Percentiles rank a stretch among this genome's conserved stretches.
These are phyloP conservation scores for Peronospora farinosa DNA, from an alignment of 352 stramenopile species.

Conservation along the genomic window DNA sequence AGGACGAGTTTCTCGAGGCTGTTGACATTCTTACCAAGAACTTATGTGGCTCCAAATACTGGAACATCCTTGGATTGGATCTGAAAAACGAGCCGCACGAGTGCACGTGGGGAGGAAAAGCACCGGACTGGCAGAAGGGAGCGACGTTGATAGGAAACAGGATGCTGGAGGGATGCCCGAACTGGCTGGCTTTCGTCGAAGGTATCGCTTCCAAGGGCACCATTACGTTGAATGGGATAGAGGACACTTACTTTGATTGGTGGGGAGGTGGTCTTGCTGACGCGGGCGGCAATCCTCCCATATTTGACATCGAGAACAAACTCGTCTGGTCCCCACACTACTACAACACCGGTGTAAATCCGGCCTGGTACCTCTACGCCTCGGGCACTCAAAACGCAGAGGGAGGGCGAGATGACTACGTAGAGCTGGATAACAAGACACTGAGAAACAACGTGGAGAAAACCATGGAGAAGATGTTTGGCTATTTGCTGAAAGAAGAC, in stretches of 20 bases:
- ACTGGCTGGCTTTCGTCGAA: constrained; percentile 67
- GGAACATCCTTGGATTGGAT: constrained; percentile 61
- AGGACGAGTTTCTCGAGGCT: constrained; percentile 49
- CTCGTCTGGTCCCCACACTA: constrained; percentile 67
- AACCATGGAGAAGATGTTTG: constrained; percentile 64
- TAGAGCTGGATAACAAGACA: constrained; percentile 42
- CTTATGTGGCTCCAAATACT: constrained; percentile 47
- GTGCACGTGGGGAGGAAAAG: constrained; percentile 38
- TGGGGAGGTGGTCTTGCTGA: constrained; percentile 53
- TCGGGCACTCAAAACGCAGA: constrained; percentile 23
- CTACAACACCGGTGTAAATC: constrained; percentile 62
- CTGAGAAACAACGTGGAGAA: constrained; percentile 43
- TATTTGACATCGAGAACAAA: constrained; percentile 40
- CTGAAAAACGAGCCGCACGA: constrained; percentile 65
- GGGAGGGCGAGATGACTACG: constrained; percentile 19
- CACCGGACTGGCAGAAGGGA: constrained; percentile 47
- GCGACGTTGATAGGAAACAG: constrained; percentile 48
- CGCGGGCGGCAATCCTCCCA: constrained; percentile 32
- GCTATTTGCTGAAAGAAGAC: constrained; percentile 40
- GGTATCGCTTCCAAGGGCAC: constrained; percentile 37
- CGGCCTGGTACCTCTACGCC: constrained; percentile 53
- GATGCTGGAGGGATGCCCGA: constrained; percentile 54
- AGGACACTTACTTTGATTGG: constrained; percentile 51
- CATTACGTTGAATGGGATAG: constrained; percentile 25
- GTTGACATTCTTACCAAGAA: constrained; percentile 53